A percentile compares a stretch with the other conserved stretches of the same genome.
phyloP scores from a whole-genome alignment of 768 basidiomycete genomes.

The Agrocybe chaxingu region DNA sequence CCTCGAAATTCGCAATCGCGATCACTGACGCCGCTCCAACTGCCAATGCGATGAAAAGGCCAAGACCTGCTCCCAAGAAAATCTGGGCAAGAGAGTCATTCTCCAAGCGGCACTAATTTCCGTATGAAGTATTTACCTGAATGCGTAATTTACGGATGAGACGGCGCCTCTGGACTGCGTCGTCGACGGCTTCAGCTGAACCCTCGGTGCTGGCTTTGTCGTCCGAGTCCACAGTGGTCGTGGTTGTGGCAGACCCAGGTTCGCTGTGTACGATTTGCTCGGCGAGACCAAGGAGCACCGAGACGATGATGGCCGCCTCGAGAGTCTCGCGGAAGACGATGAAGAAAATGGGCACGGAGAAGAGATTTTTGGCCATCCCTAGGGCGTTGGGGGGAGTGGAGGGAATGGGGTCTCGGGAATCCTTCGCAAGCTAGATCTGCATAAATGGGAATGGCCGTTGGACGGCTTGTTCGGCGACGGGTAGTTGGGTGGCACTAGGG shows the following conservation, averaged over 20 bases:
- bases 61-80: conserved; percentile 67
- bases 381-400: conserved; percentile 11
- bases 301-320: conserved; percentile 89
- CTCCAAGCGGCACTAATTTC: conserved; percentile 1
- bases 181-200: conserved; percentile 23
- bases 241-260: conserved; percentile 12
- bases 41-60: conserved; percentile 74
- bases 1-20: not conserved
- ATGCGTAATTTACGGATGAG: conserved; percentile 68
- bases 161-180: conserved; percentile 30
- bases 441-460: conserved; percentile 16
- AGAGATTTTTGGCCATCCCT: conserved; percentile 69
- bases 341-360: conserved; percentile 93
- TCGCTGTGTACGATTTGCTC: conserved; percentile 68
- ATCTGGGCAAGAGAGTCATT: conserved; percentile 42
- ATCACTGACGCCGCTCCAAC: conserved; percentile 72
- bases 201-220: conserved; percentile 24
- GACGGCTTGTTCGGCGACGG: conserved; percentile 10
- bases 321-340: conserved; percentile 94
- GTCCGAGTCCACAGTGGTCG: conserved; percentile 10
- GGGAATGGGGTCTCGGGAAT: conserved; percentile 6
- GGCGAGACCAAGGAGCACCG: conserved; percentile 88
- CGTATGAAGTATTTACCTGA: conserved; percentile 38
- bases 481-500: conserved; percentile 2
- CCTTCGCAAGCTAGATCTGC: not conserved